A percentile compares a stretch with the other conserved stretches of the same genome.
Evolutionary conservation across 306 rosid species (phyloP).

Genomic region (Cucumis cinereus): DNA sequence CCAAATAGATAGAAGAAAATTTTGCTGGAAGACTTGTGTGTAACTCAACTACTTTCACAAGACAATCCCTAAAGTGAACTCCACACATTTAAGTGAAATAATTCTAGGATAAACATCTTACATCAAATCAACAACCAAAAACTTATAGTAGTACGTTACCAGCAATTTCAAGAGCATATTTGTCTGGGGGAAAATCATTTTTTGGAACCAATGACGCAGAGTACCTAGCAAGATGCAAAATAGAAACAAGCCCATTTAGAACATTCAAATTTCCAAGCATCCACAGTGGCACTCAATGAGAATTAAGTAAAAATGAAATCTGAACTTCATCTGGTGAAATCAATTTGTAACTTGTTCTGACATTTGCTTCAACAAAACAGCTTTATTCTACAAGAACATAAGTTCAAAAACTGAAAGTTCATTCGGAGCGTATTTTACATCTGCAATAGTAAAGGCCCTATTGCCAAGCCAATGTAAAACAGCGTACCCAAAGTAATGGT

Average conservation of each 20-base stretch:
- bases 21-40: neutral
- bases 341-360: neutral
- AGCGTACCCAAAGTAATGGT: neutral
- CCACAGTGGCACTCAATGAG: slow-evolving; percentile 2
- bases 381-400: neutral
- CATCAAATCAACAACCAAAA: neutral
- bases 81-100: neutral
- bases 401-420: neutral
- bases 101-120: neutral
- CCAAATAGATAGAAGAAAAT: neutral
- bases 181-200: slow-evolving; percentile 53
- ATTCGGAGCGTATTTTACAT: neutral
- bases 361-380: neutral
- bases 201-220: slow-evolving; percentile 58
- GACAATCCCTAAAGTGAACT: neutral
- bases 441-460: neutral
- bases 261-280: slow-evolving; percentile 4
- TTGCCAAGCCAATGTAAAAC: neutral
- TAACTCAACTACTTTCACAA: neutral
- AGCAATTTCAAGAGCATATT: slow-evolving; percentile 51
- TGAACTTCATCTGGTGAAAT: neutral
- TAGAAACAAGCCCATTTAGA: slow-evolving; percentile 9
- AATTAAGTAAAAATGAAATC: neutral
- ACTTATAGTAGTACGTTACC: slow-evolving; percentile 37
- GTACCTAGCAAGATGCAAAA: slow-evolving; percentile 47